Conservation (phyloP, 179 eudicot species). For the Amaranthus tricolor region DNA sequence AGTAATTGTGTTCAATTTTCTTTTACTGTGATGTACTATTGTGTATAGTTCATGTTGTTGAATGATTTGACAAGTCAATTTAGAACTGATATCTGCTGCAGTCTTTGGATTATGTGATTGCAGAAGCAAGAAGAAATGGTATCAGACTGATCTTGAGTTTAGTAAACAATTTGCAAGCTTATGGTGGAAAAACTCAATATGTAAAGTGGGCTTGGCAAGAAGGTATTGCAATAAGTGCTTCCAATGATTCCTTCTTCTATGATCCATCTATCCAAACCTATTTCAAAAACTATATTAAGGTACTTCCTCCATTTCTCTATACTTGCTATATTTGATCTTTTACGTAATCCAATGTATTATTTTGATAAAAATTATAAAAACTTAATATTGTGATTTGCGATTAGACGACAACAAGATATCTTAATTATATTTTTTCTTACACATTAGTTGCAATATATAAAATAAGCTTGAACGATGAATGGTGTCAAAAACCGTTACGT, state of each 20-base stretch:
- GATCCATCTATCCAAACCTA: constrained; percentile 84
- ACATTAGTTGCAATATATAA: no score
- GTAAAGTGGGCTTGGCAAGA: constrained; percentile 96
- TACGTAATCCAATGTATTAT: no score
- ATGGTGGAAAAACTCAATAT: constrained; percentile 94
- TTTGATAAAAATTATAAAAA: no score
- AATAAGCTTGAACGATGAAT: no score
- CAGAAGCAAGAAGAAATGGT: constrained; percentile 68
- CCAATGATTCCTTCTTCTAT: constrained; percentile 93
- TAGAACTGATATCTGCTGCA: constrained; percentile 33
- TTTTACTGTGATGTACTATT: neutral
- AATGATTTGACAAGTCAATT: neutral
- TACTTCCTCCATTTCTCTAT: constrained; percentile 19
- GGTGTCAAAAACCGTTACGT: no score
- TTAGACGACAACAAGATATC: no score
- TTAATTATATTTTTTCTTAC: no score
- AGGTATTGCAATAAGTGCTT: constrained; percentile 82
- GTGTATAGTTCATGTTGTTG: neutral
- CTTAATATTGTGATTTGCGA: no score
- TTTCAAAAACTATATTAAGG: constrained; percentile 90
- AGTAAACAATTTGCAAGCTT: constrained; percentile 83
- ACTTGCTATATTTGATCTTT: no score
- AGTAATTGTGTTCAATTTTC: neutral
- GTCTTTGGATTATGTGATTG: constrained; percentile 91
- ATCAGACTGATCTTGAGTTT: constrained; percentile 68